These are phyloP conservation scores for Priceomyces carsonii DNA, from an alignment of 805 yeast genomes.

Conservation along the genomic window DNA sequence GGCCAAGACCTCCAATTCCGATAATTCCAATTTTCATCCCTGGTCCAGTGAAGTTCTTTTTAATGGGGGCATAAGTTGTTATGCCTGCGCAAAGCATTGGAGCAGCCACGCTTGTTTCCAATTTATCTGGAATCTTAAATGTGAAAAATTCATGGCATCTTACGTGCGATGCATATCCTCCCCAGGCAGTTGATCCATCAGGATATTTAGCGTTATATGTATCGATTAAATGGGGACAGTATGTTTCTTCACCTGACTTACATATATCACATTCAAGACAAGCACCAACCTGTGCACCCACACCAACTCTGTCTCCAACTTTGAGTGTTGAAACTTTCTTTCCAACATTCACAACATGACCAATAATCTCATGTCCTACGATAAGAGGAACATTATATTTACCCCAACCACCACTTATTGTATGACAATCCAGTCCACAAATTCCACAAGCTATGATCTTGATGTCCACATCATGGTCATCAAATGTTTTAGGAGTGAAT, in stretches of 20 bases:
- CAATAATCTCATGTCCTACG: constrained; percentile 27
- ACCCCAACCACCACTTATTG: constrained; percentile 15
- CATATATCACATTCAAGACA: constrained; percentile 9
- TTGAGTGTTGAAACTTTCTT: constrained; percentile 32
- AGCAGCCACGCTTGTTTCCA: constrained; percentile 44
- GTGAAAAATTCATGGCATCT: constrained; percentile 45
- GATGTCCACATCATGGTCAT: constrained; percentile 16
- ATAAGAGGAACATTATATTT: constrained; percentile 16
- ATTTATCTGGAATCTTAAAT: constrained; percentile 49
- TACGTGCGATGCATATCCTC: constrained; percentile 52
- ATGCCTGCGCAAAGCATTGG: constrained; percentile 61
- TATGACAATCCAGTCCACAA: constrained; percentile 23
- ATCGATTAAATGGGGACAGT: constrained; percentile 34
- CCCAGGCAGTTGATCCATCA: constrained; percentile 32
- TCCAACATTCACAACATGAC: constrained; percentile 28
- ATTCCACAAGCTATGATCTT: constrained; percentile 11
- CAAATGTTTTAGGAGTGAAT: constrained; percentile 38
- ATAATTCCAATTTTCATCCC: constrained; percentile 56
- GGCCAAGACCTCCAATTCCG: constrained; percentile 72
- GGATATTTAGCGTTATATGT: constrained; percentile 31
- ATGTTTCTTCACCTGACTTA: constrained; percentile 13
- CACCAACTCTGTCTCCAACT: constrained; percentile 48
- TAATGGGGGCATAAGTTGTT: constrained; percentile 53
- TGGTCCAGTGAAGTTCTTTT: constrained; percentile 37
- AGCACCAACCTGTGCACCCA: constrained; percentile 20